These are phyloP conservation scores for Rhexocercosporidium sp. DNA, from an alignment of 2,329 filamentous ascomycete genomes.

Conservation along the genomic window DNA sequence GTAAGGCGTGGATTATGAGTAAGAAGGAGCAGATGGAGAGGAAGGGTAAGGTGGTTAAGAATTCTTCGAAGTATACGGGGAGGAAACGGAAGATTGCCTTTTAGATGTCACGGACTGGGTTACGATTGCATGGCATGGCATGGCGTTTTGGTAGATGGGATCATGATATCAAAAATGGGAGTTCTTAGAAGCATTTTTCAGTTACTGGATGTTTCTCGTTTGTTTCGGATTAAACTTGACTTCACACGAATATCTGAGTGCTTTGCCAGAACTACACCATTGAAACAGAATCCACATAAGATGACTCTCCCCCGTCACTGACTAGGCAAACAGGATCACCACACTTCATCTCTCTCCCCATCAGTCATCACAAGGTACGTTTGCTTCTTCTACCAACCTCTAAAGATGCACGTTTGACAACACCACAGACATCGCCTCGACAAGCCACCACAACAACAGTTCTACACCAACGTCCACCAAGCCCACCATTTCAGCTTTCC, in stretches of 20 bases:
- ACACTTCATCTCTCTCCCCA: too few relatives aligned
- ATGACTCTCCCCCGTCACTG: background rate
- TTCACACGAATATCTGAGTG: background rate
- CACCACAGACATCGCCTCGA: too few relatives aligned
- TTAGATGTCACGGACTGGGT: constrained; percentile 47
- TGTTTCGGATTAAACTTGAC: background rate
- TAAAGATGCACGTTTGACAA: too few relatives aligned
- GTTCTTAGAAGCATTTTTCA: background rate
- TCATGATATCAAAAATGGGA: constrained; percentile 26
- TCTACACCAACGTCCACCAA: background rate
- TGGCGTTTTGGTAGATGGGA: constrained; percentile 34
- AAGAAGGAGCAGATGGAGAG: constrained; percentile 94
- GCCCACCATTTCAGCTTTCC: background rate
- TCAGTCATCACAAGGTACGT: too few relatives aligned
- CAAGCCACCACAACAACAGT: background rate
- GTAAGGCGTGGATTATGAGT: constrained; percentile 81
- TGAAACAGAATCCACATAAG: background rate
- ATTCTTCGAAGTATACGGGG: constrained; percentile 91
- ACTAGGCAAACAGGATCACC: background rate
- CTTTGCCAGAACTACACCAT: background rate
- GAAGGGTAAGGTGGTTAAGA: constrained; percentile 94
- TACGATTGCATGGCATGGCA: constrained; percentile 29
- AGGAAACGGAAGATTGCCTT: constrained; percentile 83
- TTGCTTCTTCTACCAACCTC: too few relatives aligned
- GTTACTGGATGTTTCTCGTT: background rate